A percentile compares a stretch with the other conserved stretches of the same genome.
These are phyloP conservation scores for Leucosporidium scottii DNA, from an alignment of 768 basidiomycete species.

Conservation along the genomic window DNA sequence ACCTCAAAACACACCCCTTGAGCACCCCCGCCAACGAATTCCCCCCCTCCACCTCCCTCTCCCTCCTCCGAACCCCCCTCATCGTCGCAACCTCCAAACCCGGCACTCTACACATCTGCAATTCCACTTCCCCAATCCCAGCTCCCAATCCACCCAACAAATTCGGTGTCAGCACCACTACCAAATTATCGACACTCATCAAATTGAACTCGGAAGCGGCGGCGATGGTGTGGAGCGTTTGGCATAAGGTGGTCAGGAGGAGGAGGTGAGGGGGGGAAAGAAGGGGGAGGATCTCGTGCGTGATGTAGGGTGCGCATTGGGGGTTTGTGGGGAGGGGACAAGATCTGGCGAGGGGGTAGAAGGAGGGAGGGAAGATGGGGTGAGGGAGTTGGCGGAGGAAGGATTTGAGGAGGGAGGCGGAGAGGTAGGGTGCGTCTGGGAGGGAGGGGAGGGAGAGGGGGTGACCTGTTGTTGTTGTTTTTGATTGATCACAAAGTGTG, in stretches of 20 bases:
- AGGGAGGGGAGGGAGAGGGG: constrained; percentile 10
- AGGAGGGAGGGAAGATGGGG: not conserved
- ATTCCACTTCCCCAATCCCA: not conserved
- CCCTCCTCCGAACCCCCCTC: not conserved
- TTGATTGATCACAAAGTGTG: no score
- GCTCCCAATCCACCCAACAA: constrained; percentile 15
- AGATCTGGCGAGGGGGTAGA: not conserved
- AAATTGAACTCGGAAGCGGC: not conserved
- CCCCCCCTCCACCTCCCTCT: not conserved
- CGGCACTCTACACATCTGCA: constrained; percentile 5
- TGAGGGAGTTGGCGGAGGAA: constrained; percentile 10
- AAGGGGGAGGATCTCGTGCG: constrained; percentile 2
- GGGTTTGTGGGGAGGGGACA: not conserved
- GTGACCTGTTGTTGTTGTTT: not conserved
- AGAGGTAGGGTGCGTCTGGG: constrained; percentile 26
- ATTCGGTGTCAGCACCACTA: constrained; percentile 11
- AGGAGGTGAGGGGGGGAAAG: no score
- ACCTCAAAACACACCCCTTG: not conserved
- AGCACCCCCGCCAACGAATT: not conserved
- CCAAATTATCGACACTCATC: constrained; percentile 20
- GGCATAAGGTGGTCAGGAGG: no score
- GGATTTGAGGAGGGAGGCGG: constrained; percentile 25
- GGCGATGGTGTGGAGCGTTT: constrained; percentile 1
- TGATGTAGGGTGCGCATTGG: not conserved
- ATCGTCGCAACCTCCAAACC: not conserved